Percentiles rank a stretch among this genome's conserved stretches.
Evolutionary conservation across 352 stramenopile genomes (phyloP).

Genomic region (Hyaloperonospora arabidopsidis): DNA sequence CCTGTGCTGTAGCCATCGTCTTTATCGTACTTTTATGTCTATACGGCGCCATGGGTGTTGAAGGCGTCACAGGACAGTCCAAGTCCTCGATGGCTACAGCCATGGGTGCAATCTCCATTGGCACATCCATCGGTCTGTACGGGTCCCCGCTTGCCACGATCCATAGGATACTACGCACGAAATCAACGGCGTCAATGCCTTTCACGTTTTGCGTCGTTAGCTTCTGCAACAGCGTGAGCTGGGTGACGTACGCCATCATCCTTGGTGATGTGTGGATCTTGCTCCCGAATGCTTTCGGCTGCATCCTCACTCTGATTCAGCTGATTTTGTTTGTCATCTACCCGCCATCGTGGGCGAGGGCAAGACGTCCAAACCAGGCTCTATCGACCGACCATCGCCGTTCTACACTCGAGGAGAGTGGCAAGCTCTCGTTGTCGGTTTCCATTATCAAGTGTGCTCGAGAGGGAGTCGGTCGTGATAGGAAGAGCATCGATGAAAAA

Average conservation of each 20-base stretch:
- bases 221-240: slow-evolving; percentile 39
- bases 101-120: slow-evolving; percentile 42
- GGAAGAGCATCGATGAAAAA: too few species aligned
- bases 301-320: slow-evolving; percentile 19
- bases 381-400: too few species aligned
- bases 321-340: slow-evolving; percentile 26
- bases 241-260: slow-evolving; percentile 37
- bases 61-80: slow-evolving; percentile 23
- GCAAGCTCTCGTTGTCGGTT: too few species aligned
- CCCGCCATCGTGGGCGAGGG: too few species aligned
- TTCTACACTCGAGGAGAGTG: too few species aligned
- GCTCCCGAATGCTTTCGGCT: slow-evolving; percentile 32
- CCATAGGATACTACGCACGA: slow-evolving; percentile 7
- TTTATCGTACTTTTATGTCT: slow-evolving; percentile 26
- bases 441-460: too few species aligned
- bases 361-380: too few species aligned
- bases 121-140: slow-evolving; percentile 46
- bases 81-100: slow-evolving; percentile 25
- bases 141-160: slow-evolving; percentile 48
- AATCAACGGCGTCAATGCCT: slow-evolving; percentile 30
- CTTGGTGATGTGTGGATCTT: slow-evolving; percentile 38
- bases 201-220: slow-evolving; percentile 27
- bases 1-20: slow-evolving; percentile 7
- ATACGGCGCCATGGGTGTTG: slow-evolving; percentile 30
- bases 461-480: too few species aligned